Base-by-base conservation (phyloP, 495 filamentous ascomycete species). In the Trichoderma gamsii region DNA sequence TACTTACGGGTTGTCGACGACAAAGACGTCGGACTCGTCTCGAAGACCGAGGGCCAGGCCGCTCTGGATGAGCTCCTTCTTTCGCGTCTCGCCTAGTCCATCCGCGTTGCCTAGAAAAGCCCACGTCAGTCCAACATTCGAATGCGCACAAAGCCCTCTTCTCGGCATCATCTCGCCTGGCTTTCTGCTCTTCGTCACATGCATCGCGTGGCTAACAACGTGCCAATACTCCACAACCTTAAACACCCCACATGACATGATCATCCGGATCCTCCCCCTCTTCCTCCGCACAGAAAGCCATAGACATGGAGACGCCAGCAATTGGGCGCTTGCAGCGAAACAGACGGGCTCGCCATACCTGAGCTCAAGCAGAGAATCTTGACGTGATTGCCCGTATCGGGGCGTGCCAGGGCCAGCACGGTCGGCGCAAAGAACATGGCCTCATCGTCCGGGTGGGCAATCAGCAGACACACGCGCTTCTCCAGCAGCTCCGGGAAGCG, bases 391-490 rank as follows among this genome's bases (percentile, higher is more conserved):
- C 92, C 89, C 25, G 89, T 78, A 68, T 87, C 85, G 13, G 74
- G 89, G 25, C 85, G 83, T 18, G 92, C 92, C 35, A 99, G 83
- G 6, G 89, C 87, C 66, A 96, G 81, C 3, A 99, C 84, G 0
- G 92, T 90, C 0, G 95, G 95, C 69, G 94, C 87, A 79, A 99
- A 99, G 82, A 99, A 99, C 95, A 99, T 99, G 72, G 95, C 96
- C 81, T 99, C 95, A 70, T 99, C 95, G 77, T 99, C 95, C 0
- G 95, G 95, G 78, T 99, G 95, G 4, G 95, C 95, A 76, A 99
- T 98, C 46, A 99, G 81, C 35, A 99, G 84, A 73, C 90, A 89
- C 70, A 97, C 91, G 70, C 90, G 84, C 80, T 96, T 93, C 80
- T 89, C 88, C 68, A 81, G 80, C 68, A 96, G 82, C 66, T 77